Base-by-base conservation (phyloP, 331 rosid species). In the Saraca asoca region DNA sequence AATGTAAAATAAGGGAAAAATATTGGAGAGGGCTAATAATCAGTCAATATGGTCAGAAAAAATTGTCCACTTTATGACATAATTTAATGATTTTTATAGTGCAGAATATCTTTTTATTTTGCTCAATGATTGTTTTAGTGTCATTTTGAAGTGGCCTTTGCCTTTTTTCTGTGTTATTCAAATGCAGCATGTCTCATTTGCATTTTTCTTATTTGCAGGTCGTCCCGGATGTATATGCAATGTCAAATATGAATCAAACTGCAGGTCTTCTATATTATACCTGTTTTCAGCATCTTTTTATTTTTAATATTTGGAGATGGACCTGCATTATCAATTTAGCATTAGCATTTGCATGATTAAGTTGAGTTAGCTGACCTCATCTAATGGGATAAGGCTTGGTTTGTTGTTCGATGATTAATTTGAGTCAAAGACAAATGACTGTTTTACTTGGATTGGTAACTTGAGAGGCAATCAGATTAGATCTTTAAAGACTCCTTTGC, bases 151-250 rank as follows among this genome's bases (percentile, higher is more conserved):
- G 38, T 50, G 35, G 17, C 43, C 13, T 46, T 52, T 59, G 0
- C 52, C 44, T 45, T 60, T n/a, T 46, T 50, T 38, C 57, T 48
- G 9, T 53, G 49, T 51, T 31, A 61, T 71, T 71, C 66, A 62
- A 67, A 19, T 62, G 51, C 60, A 49, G 62, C 53, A 62, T 34
- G 49, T 71, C 24, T 57, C 64, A n/a, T 66, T 64, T 64, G 9
- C 5, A 5, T 69, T 39, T 50, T 69, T 56, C 29, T 49, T 9
- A 33, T 31, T 74, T 65, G 80, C 85, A 94, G 98, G 82, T 76
- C 86, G 45, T 58, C 85, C 79, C 75, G 98, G 95, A 70, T 94
- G 97, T 76, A 82, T 94, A 85, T 94, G 98, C 84, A 86, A 84
- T 68, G 85, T 87, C 55, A 80, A 82, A 13, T 64, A 78, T 56